These are phyloP conservation scores for Nasturtium officinale DNA, from an alignment of 345 rosid genomes.

Conservation along the genomic window DNA sequence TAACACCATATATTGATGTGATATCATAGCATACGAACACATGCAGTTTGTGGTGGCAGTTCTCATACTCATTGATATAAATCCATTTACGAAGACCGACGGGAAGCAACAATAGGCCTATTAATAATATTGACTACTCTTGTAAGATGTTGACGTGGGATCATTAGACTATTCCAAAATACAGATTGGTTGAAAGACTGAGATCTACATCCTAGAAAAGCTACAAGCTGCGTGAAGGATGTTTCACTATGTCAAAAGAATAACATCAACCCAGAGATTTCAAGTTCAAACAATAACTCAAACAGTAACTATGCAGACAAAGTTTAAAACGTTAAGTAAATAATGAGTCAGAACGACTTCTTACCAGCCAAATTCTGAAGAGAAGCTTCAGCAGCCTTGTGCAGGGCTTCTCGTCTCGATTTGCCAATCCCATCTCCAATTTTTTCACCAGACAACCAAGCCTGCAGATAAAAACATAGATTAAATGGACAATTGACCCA, in stretches of 20 bases:
- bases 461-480: slow-evolving; percentile 53
- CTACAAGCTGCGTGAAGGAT: slow-evolving; percentile 20
- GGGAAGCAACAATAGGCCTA: background rate
- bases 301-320: slow-evolving; percentile 5
- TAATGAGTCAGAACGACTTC: slow-evolving; percentile 42
- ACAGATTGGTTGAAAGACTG: slow-evolving; percentile 21
- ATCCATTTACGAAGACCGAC: background rate
- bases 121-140: slow-evolving; percentile 18
- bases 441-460: slow-evolving; percentile 81
- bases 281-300: slow-evolving; percentile 14
- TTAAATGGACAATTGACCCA: slow-evolving; percentile 2
- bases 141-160: slow-evolving; percentile 1
- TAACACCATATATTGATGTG: slow-evolving; percentile 13
- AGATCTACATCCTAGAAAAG: slow-evolving; percentile 16
- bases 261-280: slow-evolving; percentile 6
- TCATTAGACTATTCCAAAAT: slow-evolving; percentile 9
- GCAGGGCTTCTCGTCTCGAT: slow-evolving; percentile 85
- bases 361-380: slow-evolving; percentile 75
- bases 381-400: slow-evolving; percentile 79
- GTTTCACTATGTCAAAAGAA: background rate
- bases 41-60: slow-evolving; percentile 21
- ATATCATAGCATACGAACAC: slow-evolving; percentile 27
- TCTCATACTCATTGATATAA: slow-evolving; percentile 20
- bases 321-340: slow-evolving; percentile 4
- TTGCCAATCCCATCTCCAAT: slow-evolving; percentile 82